Conservation (phyloP, 2,329 filamentous ascomycete species). For the Pseudogymnoascus sp. region DNA sequence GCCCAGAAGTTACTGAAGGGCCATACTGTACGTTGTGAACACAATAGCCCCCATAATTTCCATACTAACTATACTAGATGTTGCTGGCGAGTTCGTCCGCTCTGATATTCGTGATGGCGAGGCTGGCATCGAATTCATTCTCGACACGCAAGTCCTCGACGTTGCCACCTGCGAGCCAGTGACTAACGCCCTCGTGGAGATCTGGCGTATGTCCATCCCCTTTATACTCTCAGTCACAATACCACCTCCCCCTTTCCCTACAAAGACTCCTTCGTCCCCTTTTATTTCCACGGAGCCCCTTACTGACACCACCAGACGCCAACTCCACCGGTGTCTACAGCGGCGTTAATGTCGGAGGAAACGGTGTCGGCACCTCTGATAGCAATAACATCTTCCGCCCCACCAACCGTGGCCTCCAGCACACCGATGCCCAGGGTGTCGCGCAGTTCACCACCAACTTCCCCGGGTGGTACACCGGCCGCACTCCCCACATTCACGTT, state of each 20-base stretch:
- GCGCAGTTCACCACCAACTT: conserved; percentile 35
- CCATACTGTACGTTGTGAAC: conserved; percentile 37
- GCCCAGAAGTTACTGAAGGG: conserved; percentile 44
- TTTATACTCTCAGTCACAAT: conserved; percentile 13
- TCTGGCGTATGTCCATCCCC: conserved; percentile 29
- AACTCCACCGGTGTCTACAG: conserved; percentile 34
- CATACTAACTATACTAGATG: conserved; percentile 21
- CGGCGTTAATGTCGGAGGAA: conserved; percentile 31
- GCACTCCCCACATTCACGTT: conserved; percentile 41
- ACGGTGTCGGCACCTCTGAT: conserved; percentile 32
- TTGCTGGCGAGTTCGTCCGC: conserved; percentile 31
- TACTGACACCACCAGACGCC: conserved; percentile 21
- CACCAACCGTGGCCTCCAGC: conserved; percentile 34
- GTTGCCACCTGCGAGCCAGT: conserved; percentile 34
- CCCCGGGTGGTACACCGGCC: conserved; percentile 37
- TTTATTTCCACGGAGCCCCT: background rate
- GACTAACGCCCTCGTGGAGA: conserved; percentile 28
- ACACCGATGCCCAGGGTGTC: conserved; percentile 34
- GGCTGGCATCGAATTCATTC: conserved; percentile 31
- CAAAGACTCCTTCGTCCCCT: background rate
- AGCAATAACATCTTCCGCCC: conserved; percentile 31
- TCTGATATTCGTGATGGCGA: conserved; percentile 30
- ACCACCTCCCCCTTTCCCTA: background rate
- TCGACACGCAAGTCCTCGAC: conserved; percentile 34
- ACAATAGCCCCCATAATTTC: conserved; percentile 14